Base-by-base conservation (phyloP, 1,284 basidiomycete species). In the Volvariella volvacea region DNA sequence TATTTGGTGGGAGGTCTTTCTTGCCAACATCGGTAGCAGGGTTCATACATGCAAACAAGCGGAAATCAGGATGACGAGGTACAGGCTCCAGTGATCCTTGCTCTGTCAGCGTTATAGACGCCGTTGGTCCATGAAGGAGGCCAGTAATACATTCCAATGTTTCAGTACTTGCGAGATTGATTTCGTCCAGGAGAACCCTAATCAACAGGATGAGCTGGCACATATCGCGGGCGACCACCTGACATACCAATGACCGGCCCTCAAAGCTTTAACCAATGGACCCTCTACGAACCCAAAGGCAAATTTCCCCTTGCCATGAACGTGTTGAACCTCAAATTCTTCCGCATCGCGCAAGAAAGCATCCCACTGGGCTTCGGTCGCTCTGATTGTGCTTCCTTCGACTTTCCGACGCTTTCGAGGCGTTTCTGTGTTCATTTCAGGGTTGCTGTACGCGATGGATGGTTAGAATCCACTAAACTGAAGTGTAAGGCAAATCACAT, bases 11-110 rank as follows among this genome's bases (percentile, higher is more conserved):
- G 1, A 99, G 80, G 56, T 98, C 95, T 57, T 93, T 95, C 73
- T 99, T 99, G 44, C 96, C 96, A 16, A 98, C 91, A 53, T 99
- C 96, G 2, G 95, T 99, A 0, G 96, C 96, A 1, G 96, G 96
- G 59, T 99, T 99, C 96, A 99, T 99, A 62, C 96, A 99, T 1
- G 93, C 94, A 57, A 99, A 99, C 6, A 99, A 71, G 20, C 95
- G 87, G 67, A 99, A 99, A 55, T 96, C 86, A 15, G 92, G 83
- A 61, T 99, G 96, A 1, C 96, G 85, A 25, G 84, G 83, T 20
- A 99, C 76, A 1, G 91, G 88, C 57, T 94, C 91, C 45, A 98
- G 66, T 22, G 93, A 89, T 1, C 95, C 96, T 59, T 93, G 84
- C 60, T 99, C 96, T 0, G 92, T 95, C 44, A 99, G 71, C 0